These are phyloP conservation scores for Encephalitozoon cuniculi DNA, from an alignment of 371 early-diverging fungal genomes.

Conservation along the genomic window DNA sequence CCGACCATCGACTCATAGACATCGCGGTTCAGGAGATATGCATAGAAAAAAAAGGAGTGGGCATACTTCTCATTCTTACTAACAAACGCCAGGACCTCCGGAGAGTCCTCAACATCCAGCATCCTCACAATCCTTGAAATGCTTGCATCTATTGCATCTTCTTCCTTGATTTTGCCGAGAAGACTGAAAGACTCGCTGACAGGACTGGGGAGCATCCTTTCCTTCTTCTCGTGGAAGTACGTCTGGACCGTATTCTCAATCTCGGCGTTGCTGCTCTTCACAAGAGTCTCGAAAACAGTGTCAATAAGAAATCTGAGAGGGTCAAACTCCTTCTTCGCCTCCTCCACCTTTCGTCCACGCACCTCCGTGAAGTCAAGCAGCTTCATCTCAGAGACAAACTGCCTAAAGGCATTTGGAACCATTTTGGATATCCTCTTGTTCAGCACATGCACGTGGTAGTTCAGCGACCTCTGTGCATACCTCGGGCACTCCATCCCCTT, in stretches of 20 bases:
- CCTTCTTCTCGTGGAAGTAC: background rate
- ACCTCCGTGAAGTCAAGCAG: constrained; percentile 7
- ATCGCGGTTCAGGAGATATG: background rate
- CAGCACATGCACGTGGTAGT: constrained; percentile 21
- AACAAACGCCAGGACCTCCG: constrained; percentile 1
- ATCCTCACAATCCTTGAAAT: constrained; percentile 9
- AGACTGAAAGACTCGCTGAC: background rate
- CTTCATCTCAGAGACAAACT: constrained; percentile 5
- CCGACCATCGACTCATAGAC: background rate
- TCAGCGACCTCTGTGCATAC: constrained; percentile 28
- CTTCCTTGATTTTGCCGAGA: background rate
- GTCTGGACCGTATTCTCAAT: constrained; percentile 18
- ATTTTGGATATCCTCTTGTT: constrained; percentile 15
- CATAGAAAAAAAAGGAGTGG: background rate
- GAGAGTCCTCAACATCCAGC: background rate
- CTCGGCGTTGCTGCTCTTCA: constrained; percentile 10
- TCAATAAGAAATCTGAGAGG: background rate
- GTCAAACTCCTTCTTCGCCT: constrained; percentile 8
- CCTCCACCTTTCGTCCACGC: background rate
- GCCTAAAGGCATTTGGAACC: background rate
- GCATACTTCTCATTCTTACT: background rate
- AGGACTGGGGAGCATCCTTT: background rate
- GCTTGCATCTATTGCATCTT: background rate
- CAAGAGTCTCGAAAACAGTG: constrained; percentile 4
- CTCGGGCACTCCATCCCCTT: constrained; percentile 2